Base-by-base conservation (phyloP, 768 basidiomycete species). In the Ephemerocybe angulata region DNA sequence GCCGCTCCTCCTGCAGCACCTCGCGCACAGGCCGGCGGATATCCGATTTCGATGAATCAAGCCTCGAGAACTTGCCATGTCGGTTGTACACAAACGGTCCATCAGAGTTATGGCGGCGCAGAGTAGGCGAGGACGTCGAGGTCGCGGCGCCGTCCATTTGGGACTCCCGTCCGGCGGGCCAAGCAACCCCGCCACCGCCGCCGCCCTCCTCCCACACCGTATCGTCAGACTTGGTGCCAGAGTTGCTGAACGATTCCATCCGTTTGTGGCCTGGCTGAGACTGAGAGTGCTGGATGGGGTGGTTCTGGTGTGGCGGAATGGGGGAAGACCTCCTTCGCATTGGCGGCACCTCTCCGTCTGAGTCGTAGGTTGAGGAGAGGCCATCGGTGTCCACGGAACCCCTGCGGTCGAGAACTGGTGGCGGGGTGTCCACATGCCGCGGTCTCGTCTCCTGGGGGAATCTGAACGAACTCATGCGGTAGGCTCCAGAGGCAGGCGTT, bases 281-380 rank as follows among this genome's bases (percentile, higher is more conserved):
- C 22, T 50, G 54, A 30, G 55, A 57, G 19, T 56, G 51, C 35
- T 60, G 53, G 35, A 57, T 55, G 31, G 62, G 58, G 15, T 62
- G 33, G n/a, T n/a, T n/a, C 28, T 55, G 38, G 11, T 48, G 55
- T 30, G 55, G 58, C 27, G 68, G 48, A n/a, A 31, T 50, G 13
- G 30, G 29, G 15, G 25, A 7, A 42, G 7, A 47, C 42, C 62
- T 67, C 27, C 68, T 62, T 41, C 65, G 55, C 57, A 63, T 60
- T 30, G 62, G 62, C 43, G 61, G 58, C 48, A 65, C 70, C 43
- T 70, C 72, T 31, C 64, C 63, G 44, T 75, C 76, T 3, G 63
- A 62, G 37, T 80, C 76, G 49, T 75, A 74, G 29, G 10, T 75
- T 72, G 0, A 70, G 72, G 30, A 70, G 60, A 44, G 64, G 65